These are phyloP conservation scores for Penicillium psychrofluorescens DNA, from an alignment of 495 filamentous ascomycete genomes.

Conservation along the genomic window DNA sequence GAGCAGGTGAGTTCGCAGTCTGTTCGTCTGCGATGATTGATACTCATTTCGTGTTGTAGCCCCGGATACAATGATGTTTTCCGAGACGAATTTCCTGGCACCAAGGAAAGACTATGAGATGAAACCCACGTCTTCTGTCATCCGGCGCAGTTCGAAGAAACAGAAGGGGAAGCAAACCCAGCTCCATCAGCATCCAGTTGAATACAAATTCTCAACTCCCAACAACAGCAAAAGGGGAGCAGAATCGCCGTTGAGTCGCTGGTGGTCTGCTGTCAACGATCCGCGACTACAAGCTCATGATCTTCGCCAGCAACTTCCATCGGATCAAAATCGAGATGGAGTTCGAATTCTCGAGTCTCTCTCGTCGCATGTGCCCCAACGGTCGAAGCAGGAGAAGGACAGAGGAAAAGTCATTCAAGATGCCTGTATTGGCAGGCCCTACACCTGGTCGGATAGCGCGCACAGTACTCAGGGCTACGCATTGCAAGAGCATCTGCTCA, in stretches of 20 bases:
- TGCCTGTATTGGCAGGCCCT: neutral
- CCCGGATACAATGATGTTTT: conserved; percentile 64
- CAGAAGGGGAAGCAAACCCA: neutral
- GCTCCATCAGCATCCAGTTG: neutral
- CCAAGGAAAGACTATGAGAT: conserved; percentile 9
- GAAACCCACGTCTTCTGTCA: neutral
- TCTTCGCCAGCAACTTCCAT: too few species aligned
- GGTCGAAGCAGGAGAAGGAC: neutral
- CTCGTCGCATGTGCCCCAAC: neutral
- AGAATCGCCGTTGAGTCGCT: neutral
- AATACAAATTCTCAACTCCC: neutral
- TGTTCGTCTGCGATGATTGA: too few species aligned
- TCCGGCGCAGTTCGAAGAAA: neutral
- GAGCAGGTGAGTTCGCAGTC: conserved; percentile 29
- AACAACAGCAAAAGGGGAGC: neutral
- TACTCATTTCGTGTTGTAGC: neutral
- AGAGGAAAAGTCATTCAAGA: neutral
- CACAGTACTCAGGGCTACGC: too few species aligned
- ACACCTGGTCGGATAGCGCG: conserved; percentile 10
- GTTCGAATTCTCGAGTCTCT: too few species aligned
- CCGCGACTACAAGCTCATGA: too few species aligned
- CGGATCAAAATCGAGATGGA: too few species aligned
- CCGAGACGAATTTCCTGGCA: conserved; percentile 57
- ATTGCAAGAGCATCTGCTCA: conserved; percentile 8
- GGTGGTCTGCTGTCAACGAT: too few species aligned